Percentiles rank a stretch among this genome's conserved stretches.
phyloP scores from a whole-genome alignment of 345 rosid genomes.

The Nephelium lappaceum region DNA sequence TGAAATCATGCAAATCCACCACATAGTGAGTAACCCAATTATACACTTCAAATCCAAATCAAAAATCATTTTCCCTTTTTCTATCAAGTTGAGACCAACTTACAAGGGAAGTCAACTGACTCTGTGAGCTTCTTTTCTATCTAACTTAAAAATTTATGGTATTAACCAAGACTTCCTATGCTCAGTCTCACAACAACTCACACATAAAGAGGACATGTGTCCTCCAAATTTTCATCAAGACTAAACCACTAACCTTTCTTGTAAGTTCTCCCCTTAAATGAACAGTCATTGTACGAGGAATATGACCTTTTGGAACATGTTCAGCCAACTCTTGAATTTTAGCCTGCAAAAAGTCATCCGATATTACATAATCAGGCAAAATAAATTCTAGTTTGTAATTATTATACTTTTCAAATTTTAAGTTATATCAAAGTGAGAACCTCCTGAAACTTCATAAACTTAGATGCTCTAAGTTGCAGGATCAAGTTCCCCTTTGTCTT shows the following conservation, averaged over 20 bases:
- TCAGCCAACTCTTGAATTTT: slow-evolving; percentile 98
- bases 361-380: slow-evolving; percentile 15
- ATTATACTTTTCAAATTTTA: slow-evolving; percentile 2
- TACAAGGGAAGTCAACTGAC: background rate
- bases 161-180: background rate
- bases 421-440: slow-evolving; percentile 38
- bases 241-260: slow-evolving; percentile 70
- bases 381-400: background rate
- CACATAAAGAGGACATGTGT: background rate
- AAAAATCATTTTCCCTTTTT: background rate
- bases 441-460: slow-evolving; percentile 97
- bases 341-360: slow-evolving; percentile 57
- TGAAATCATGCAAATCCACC: slow-evolving; percentile 1
- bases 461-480: slow-evolving; percentile 98
- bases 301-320: slow-evolving; percentile 98
- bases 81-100: background rate
- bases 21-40: background rate
- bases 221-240: slow-evolving; percentile 15
- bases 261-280: slow-evolving; percentile 98
- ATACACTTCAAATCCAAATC: background rate
- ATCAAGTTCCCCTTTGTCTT: slow-evolving; percentile 76
- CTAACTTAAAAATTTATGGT: background rate
- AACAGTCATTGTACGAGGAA: slow-evolving; percentile 92
- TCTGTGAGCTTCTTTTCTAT: background rate
- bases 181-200: background rate